Evolutionary conservation across 306 rosid genomes (phyloP), one percentile per base, ranked within the genome.

Genomic region (Cyamopsis tetragonoloba): DNA sequence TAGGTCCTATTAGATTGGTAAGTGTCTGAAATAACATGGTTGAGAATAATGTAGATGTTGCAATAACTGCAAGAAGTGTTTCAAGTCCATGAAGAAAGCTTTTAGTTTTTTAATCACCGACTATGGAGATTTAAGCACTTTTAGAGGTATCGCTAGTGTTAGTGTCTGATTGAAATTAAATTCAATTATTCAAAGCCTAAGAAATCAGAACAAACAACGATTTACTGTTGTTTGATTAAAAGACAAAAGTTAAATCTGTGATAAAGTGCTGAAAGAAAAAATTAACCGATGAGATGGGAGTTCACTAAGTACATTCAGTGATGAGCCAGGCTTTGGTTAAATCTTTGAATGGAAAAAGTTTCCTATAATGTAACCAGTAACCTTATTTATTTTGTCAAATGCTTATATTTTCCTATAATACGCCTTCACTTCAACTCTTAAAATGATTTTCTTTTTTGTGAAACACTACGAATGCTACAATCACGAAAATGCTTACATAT

Each of bases 11-110:
- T 11, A 48, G 28, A 53, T 37, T 65, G 35, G 44, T 24, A 53
- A 14, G 58, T 56, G 46, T 43, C 50, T 46, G 12, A 35, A 57
- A 41, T 27, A 55, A 70, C 62, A 61, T 30, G 71, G 56, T 41
- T 19, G 28, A 11, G 35, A 26, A 27, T 64, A 34, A 26, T 32
- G 49, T 37, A 6, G 60, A 49, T 30, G 44, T 46, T 14, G 0
- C 44, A 26, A 57, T 26, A 47, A 26, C 28, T 20, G 17, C 19
- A 32, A 55, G n/a, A n/a, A 15, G 10, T 26, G 20, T 56, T 12
- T 77, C 24, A 61, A 39, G 61, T 44, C 43, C 57, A 50, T 64
- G 61, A 46, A 66, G 70, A 76, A 51, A 68, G 54, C 54, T 37
- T 18, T 54, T 43, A 37, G 57, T 72, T 66, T 75, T 63, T 30